Conservation (phyloP, 2,329 filamentous ascomycete species). For the Pseudogymnoascus sp. region DNA sequence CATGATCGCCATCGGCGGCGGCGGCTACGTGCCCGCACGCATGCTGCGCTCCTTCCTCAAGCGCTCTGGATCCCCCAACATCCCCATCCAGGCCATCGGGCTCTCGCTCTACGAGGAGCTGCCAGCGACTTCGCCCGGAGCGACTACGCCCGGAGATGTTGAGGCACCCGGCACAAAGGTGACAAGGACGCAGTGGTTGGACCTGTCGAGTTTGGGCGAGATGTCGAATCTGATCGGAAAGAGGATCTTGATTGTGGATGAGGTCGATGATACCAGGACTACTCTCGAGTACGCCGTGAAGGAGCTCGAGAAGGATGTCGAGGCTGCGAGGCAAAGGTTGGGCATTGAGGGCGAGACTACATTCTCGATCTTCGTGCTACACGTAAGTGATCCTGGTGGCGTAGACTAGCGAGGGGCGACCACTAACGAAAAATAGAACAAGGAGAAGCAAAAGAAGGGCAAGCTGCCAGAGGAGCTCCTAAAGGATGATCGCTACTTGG, state of each 20-base stretch:
- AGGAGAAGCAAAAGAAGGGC: conserved; percentile 95
- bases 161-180: conserved; percentile 88
- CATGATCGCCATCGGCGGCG: conserved; percentile 97
- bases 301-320: conserved; percentile 91
- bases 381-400: conserved; percentile 43
- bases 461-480: conserved; percentile 71
- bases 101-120: conserved; percentile 94
- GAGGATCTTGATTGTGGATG: conserved; percentile 85
- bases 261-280: conserved; percentile 92
- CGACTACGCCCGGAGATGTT: conserved; percentile 33
- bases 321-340: conserved; percentile 65
- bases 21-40: conserved; percentile 92
- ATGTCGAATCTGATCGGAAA: conserved; percentile 88
- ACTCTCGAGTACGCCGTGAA: conserved; percentile 90
- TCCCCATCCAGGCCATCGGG: conserved; percentile 97
- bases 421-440: conserved; percentile 55
- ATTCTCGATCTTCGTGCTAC: conserved; percentile 92
- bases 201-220: conserved; percentile 70
- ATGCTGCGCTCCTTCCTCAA: conserved; percentile 98
- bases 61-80: conserved; percentile 77
- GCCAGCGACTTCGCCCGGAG: conserved; percentile 35
- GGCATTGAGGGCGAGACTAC: conserved; percentile 62
- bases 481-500: conserved; percentile 64
- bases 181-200: conserved; percentile 96
- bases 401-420: neutral